Percentiles rank a stretch among this genome's conserved stretches.
phyloP scores from a whole-genome alignment of 441 rosid genomes.

The Raphanus hybrid region DNA sequence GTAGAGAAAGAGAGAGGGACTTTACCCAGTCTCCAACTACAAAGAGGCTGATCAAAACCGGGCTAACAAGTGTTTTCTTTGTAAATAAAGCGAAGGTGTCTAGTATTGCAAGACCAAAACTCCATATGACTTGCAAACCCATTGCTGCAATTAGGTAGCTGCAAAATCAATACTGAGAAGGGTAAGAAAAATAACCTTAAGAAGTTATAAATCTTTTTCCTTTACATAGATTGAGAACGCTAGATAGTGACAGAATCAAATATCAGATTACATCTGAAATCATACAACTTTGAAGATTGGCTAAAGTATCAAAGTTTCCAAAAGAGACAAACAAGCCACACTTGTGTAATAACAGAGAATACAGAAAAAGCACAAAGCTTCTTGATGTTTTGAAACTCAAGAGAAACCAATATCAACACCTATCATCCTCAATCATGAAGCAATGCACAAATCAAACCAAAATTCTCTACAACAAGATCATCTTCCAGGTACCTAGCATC shows the following conservation, averaged over 20 bases:
- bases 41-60: conserved; percentile 59
- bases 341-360: background rate
- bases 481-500: background rate
- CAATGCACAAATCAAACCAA: conserved; percentile 22
- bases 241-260: conserved; percentile 9
- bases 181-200: background rate
- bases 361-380: background rate
- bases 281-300: background rate
- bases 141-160: conserved; percentile 71
- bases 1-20: conserved; percentile 24
- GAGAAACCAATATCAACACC: background rate
- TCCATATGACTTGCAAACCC: conserved; percentile 72
- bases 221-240: conserved; percentile 11
- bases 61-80: conserved; percentile 54
- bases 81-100: conserved; percentile 54
- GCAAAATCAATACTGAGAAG: conserved; percentile 29
- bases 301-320: background rate
- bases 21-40: conserved; percentile 74
- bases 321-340: background rate
- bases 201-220: conserved; percentile 7
- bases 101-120: conserved; percentile 56
- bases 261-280: background rate
- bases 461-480: conserved; percentile 1
- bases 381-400: background rate
- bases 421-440: conserved; percentile 3